Conservation (phyloP, 805 yeast genomes). For the Candida glaebosa region DNA sequence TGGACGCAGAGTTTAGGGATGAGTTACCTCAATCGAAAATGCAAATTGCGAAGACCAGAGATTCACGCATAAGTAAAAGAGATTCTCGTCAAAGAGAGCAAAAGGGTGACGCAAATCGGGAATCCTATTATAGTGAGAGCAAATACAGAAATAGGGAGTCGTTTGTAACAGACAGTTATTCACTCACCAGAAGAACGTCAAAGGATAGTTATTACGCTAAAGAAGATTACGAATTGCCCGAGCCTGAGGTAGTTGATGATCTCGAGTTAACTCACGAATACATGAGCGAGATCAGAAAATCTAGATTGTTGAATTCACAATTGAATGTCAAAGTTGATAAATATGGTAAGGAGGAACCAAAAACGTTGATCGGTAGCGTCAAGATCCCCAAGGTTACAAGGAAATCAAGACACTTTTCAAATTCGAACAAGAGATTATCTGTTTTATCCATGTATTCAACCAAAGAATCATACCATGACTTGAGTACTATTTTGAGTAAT, state of each 20-base stretch:
- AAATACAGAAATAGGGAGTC: conserved; percentile 5
- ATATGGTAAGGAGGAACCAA: conserved; percentile 37
- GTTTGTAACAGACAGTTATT: conserved; percentile 19
- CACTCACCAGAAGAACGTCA: conserved; percentile 13
- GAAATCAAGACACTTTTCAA: conserved; percentile 58
- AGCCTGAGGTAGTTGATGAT: conserved; percentile 30
- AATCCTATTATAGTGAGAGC: neutral
- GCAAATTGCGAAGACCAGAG: neutral
- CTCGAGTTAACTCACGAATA: conserved; percentile 41
- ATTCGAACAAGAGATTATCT: conserved; percentile 63
- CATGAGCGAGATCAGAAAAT: conserved; percentile 42
- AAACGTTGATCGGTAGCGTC: conserved; percentile 55
- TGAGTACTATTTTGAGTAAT: conserved; percentile 38
- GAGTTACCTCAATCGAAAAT: conserved; percentile 14
- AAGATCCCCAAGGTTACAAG: conserved; percentile 70
- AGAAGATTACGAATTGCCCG: conserved; percentile 31
- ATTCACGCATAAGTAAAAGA: neutral
- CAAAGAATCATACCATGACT: conserved; percentile 58
- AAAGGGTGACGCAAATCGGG: neutral
- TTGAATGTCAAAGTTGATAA: conserved; percentile 23
- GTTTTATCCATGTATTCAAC: conserved; percentile 73
- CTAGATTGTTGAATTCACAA: conserved; percentile 43
- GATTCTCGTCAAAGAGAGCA: neutral
- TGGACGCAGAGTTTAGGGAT: conserved; percentile 29
- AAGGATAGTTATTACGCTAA: conserved; percentile 17